A percentile compares a stretch with the other conserved stretches of the same genome.
These are phyloP conservation scores for Trebouxiophyceae sp. DNA, from an alignment of 163 green algal genomes.

Conservation along the genomic window DNA sequence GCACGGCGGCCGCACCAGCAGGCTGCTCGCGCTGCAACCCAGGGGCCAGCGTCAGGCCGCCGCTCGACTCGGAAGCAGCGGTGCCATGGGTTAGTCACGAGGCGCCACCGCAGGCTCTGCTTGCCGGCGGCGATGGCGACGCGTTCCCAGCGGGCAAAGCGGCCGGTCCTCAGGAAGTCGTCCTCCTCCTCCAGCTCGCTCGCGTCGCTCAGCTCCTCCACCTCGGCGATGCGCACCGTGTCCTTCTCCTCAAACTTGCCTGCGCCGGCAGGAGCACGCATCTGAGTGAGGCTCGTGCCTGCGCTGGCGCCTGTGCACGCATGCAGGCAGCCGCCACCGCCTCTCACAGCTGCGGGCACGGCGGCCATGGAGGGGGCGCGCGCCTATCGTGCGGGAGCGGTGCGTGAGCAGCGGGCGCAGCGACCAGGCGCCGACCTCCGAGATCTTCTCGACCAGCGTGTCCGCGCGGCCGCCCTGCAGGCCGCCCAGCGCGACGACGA, in stretches of 20 bases:
- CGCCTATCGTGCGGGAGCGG: constrained; percentile 36
- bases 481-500: constrained; percentile 63
- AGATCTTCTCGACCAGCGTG: constrained; percentile 90
- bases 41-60: too few species aligned
- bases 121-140: constrained; percentile 73
- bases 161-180: constrained; percentile 13
- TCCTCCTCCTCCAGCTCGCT: constrained; percentile 10
- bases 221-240: neutral
- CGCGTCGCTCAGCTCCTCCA: constrained; percentile 1
- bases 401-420: constrained; percentile 73
- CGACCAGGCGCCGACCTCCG: constrained; percentile 70
- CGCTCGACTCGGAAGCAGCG: too few species aligned
- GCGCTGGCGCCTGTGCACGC: neutral
- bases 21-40: constrained; percentile 6
- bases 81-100: neutral
- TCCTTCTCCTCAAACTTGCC: neutral
- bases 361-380: neutral
- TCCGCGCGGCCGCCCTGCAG: constrained; percentile 83
- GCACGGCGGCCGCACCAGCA: constrained; percentile 2
- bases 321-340: neutral
- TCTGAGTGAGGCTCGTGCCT: neutral
- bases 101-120: constrained; percentile 54
- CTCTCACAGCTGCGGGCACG: neutral
- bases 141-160: constrained; percentile 49
- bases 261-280: neutral